These are phyloP conservation scores for Suillus hirtellus DNA, from an alignment of 768 basidiomycete genomes.

Conservation along the genomic window DNA sequence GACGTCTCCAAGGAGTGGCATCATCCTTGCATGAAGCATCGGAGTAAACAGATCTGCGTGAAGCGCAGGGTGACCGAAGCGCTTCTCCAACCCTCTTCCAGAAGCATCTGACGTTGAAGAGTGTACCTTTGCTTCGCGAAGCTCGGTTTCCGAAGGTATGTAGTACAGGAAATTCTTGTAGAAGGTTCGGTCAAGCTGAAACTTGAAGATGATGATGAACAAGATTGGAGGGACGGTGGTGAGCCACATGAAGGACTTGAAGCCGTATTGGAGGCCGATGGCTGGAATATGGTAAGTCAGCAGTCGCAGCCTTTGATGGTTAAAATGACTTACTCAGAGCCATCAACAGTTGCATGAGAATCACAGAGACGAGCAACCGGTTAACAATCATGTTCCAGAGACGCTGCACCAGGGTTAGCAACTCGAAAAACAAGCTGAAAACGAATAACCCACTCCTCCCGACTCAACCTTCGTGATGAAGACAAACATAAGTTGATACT, in stretches of 20 bases:
- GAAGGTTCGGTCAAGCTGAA: constrained; percentile 73
- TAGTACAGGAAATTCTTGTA: constrained; percentile 75
- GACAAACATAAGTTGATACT: constrained; percentile 97
- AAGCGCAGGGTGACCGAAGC: constrained; percentile 94
- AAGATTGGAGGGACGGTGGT: constrained; percentile 86
- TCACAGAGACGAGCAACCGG: constrained; percentile 71
- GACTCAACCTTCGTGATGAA: constrained; percentile 87
- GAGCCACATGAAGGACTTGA: constrained; percentile 76
- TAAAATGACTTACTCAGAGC: constrained; percentile 66
- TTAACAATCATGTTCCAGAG: constrained; percentile 96
- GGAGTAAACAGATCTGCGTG: constrained; percentile 85
- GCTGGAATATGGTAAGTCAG: constrained; percentile 44
- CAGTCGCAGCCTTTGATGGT: background rate
- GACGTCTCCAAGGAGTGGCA: constrained; percentile 72
- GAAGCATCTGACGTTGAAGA: constrained; percentile 74
- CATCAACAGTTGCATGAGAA: constrained; percentile 89
- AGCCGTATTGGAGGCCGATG: constrained; percentile 79
- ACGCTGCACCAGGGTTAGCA: constrained; percentile 48
- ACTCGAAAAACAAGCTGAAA: background rate
- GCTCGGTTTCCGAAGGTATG: constrained; percentile 78
- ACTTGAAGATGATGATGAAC: constrained; percentile 78
- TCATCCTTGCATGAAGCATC: constrained; percentile 85
- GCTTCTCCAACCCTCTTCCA: constrained; percentile 77
- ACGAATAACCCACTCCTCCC: constrained; percentile 70
- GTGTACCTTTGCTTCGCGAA: constrained; percentile 71